Evolutionary conservation across 179 eudicot species (phyloP).

Genomic region (Nepenthes alata): DNA sequence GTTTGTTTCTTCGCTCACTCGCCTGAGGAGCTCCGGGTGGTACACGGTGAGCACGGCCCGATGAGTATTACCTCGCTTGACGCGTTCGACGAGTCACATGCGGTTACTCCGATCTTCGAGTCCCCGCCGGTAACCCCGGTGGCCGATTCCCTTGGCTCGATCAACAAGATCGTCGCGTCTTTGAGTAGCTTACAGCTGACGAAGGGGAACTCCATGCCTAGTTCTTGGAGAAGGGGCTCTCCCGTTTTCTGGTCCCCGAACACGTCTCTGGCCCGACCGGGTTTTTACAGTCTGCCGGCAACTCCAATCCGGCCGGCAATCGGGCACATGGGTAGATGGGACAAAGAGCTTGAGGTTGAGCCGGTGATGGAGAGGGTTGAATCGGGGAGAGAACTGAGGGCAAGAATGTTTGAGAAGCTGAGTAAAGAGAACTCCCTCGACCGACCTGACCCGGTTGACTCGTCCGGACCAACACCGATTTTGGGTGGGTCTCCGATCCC

Average conservation of each 20-base stretch:
- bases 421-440: constrained; percentile 51
- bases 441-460: constrained; percentile 14
- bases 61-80: constrained; percentile 12
- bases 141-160: constrained; percentile 17
- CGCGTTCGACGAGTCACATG: constrained; percentile 14
- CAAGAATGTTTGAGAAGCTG: constrained; percentile 49
- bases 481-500: constrained; percentile 61
- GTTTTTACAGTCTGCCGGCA: constrained; percentile 42
- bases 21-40: constrained; percentile 47
- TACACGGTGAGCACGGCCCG: no score
- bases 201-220: constrained; percentile 42
- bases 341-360: constrained; percentile 19
- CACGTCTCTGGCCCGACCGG: constrained; percentile 21
- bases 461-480: constrained; percentile 24
- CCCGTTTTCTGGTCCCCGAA: constrained; percentile 5
- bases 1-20: constrained; percentile 73
- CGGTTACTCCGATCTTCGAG: constrained; percentile 10
- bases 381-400: constrained; percentile 50
- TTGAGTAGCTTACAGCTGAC: constrained; percentile 57
- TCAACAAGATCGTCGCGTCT: constrained; percentile 38
- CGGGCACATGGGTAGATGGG: constrained; percentile 34
- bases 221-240: constrained; percentile 18
- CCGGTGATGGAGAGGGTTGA: constrained; percentile 58
- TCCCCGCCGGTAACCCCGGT: constrained; percentile 48
- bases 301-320: constrained; percentile 43